Evolutionary conservation across 2,329 filamentous ascomycete genomes (phyloP).

Genomic region (Canariomyces notabilis): DNA sequence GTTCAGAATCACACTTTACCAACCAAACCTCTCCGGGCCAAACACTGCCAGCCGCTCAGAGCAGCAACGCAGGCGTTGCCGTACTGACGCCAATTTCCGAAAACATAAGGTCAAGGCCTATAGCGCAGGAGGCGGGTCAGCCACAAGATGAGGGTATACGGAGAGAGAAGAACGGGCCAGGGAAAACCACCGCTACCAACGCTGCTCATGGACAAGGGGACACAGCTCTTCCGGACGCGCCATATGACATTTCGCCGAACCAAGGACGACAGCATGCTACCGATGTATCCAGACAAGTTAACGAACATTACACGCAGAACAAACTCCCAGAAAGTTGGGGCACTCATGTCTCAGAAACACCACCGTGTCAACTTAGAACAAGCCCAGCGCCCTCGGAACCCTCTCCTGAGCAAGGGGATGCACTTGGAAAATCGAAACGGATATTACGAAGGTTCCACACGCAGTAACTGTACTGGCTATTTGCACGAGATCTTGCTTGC

Average conservation of each 20-base stretch:
- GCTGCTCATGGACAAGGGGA: too few relatives aligned
- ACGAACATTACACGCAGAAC: neutral
- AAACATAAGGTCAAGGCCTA: too few relatives aligned
- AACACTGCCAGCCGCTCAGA: neutral
- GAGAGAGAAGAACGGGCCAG: too few relatives aligned
- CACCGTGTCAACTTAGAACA: neutral
- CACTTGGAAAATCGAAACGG: neutral
- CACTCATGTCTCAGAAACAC: neutral
- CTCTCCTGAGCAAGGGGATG: neutral
- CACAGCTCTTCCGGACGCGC: too few relatives aligned
- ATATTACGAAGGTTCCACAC: slow-evolving; percentile 9
- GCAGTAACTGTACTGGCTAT: neutral
- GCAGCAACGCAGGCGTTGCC: neutral
- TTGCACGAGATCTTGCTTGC: neutral
- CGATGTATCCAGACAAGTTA: too few relatives aligned
- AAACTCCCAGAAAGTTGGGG: neutral
- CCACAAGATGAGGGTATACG: too few relatives aligned
- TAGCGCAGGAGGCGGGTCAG: too few relatives aligned
- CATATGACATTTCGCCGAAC: too few relatives aligned
- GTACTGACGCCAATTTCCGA: too few relatives aligned
- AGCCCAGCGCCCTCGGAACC: neutral
- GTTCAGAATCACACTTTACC: neutral
- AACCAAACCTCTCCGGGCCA: neutral
- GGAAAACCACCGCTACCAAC: too few relatives aligned
- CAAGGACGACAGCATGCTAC: too few relatives aligned